phyloP scores from a whole-genome alignment of 208 protist species.

The Strigomonas culicis region DNA sequence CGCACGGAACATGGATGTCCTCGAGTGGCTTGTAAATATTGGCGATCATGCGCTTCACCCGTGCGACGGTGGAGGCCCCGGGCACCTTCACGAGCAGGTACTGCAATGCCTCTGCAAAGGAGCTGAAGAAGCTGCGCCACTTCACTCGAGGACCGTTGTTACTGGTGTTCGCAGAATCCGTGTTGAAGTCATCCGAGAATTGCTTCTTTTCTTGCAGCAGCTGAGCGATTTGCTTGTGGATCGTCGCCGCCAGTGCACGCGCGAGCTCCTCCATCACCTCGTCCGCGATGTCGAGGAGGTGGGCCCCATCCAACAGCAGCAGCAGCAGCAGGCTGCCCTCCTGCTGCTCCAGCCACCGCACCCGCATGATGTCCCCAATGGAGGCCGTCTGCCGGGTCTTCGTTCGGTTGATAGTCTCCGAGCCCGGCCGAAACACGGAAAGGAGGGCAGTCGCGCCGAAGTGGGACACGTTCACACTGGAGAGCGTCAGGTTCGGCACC shows the following conservation, averaged over 20 bases:
- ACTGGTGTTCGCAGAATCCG: background rate
- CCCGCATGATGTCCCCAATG: constrained; percentile 12
- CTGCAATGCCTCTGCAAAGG: constrained; percentile 1
- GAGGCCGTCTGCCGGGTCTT: constrained; percentile 6
- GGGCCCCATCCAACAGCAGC: constrained; percentile 2
- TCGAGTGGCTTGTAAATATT: background rate
- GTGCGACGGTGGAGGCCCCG: background rate
- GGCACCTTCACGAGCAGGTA: background rate
- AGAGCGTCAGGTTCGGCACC: background rate
- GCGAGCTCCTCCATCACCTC: constrained; percentile 9
- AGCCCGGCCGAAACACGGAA: background rate
- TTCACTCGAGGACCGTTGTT: background rate
- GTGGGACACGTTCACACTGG: background rate
- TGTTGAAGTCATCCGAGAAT: background rate
- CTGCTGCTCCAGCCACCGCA: constrained; percentile 14
- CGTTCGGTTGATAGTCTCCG: background rate
- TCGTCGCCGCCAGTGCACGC: background rate
- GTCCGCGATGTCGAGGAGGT: background rate
- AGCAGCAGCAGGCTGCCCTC: constrained; percentile 8
- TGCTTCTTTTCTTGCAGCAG: background rate
- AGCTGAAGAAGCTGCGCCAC: background rate
- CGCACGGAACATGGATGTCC: background rate
- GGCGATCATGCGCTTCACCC: background rate
- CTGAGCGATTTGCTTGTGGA: background rate
- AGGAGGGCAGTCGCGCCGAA: background rate